phyloP scores from a whole-genome alignment of 805 yeast species.

The Teunomyces cretensis region DNA sequence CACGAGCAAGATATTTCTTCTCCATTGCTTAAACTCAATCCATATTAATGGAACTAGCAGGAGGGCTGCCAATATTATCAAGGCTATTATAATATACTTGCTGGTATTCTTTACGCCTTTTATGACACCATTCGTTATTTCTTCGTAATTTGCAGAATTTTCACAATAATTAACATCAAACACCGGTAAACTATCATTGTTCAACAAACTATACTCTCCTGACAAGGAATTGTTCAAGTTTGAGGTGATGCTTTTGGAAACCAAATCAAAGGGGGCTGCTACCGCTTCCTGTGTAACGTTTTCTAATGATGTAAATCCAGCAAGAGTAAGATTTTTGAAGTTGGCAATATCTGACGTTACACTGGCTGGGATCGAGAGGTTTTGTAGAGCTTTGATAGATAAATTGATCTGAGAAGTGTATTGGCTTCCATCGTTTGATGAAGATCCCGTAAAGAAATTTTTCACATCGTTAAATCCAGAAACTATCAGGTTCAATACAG shows the following conservation, averaged over 20 bases:
- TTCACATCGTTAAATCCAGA: slow-evolving; percentile 48
- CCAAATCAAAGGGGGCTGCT: slow-evolving; percentile 55
- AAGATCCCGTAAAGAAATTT: slow-evolving; percentile 43
- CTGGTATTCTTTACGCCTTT: slow-evolving; percentile 33
- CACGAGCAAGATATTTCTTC: slow-evolving; percentile 25
- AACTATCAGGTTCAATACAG: slow-evolving; percentile 55
- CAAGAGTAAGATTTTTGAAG: slow-evolving; percentile 50
- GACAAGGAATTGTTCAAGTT: slow-evolving; percentile 5
- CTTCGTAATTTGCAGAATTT: slow-evolving; percentile 36
- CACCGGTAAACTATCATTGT: slow-evolving; percentile 3
- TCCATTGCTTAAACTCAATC: slow-evolving; percentile 51
- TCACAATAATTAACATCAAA: slow-evolving; percentile 31
- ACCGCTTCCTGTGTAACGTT: slow-evolving; percentile 56
- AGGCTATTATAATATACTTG: slow-evolving; percentile 38
- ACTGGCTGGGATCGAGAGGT: slow-evolving; percentile 63
- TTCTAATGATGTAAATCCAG: slow-evolving; percentile 64
- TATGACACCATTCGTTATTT: slow-evolving; percentile 33
- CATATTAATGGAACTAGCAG: slow-evolving; percentile 45
- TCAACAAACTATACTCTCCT: neutral
- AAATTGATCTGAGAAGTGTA: slow-evolving; percentile 51
- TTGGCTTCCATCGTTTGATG: slow-evolving; percentile 29
- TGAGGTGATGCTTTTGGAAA: slow-evolving; percentile 35
- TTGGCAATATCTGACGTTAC: slow-evolving; percentile 57
- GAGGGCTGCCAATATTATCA: slow-evolving; percentile 33
- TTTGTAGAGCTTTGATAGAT: slow-evolving; percentile 53